These are phyloP conservation scores for Yamadazyma akitaensis DNA, from an alignment of 805 yeast genomes.

Conservation along the genomic window DNA sequence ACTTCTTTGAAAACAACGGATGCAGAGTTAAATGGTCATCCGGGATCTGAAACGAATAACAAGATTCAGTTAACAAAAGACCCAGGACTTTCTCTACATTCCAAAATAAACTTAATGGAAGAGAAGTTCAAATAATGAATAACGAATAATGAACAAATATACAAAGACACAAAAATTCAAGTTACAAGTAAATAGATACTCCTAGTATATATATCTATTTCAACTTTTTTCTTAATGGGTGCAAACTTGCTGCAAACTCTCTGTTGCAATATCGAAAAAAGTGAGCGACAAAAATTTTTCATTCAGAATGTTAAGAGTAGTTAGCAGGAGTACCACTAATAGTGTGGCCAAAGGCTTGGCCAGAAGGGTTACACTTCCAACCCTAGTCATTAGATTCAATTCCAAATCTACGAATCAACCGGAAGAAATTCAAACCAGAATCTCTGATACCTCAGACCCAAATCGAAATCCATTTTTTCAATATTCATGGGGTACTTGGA, in stretches of 20 bases:
- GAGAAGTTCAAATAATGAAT: background rate
- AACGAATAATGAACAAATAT: background rate
- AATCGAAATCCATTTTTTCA: slow-evolving; percentile 70
- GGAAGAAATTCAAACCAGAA: slow-evolving; percentile 47
- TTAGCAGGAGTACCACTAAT: background rate
- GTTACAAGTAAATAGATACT: no score
- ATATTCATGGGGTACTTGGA: slow-evolving; percentile 96
- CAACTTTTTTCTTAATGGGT: background rate
- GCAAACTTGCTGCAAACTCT: background rate
- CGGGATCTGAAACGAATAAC: slow-evolving; percentile 20
- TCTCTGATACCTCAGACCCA: slow-evolving; percentile 63
- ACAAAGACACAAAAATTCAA: no score
- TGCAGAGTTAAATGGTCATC: slow-evolving; percentile 28
- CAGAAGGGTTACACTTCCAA: background rate
- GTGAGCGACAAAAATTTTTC: background rate
- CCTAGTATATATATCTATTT: no score
- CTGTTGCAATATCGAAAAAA: slow-evolving; percentile 1
- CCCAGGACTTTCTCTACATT: slow-evolving; percentile 40
- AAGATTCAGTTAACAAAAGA: background rate
- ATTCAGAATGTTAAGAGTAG: slow-evolving; percentile 4
- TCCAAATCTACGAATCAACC: slow-evolving; percentile 19
- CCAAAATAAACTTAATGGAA: slow-evolving; percentile 32
- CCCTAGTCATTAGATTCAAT: background rate
- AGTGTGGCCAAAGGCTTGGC: background rate
- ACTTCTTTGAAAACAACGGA: slow-evolving; percentile 24